Evolutionary conservation across 2,329 filamentous ascomycete genomes (phyloP).

Genomic region (Coniochaeta ligniaria): DNA sequence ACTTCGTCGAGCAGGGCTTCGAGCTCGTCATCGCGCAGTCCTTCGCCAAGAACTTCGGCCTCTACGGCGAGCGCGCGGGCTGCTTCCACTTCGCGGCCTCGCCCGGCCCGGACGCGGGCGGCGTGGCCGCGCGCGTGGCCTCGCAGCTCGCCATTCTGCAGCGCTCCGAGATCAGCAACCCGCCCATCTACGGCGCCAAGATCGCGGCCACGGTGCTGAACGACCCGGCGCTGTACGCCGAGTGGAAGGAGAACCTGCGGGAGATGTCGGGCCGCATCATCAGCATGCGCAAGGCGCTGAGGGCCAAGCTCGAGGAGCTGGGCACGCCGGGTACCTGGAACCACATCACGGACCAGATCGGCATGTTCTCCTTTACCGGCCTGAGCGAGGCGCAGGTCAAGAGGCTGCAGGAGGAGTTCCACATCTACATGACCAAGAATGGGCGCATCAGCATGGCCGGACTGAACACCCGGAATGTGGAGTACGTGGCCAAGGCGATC

Average conservation of each 20-base stretch:
- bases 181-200: conserved; percentile 86
- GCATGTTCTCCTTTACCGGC: conserved; percentile 97
- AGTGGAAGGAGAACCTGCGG: conserved; percentile 88
- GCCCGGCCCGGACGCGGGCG: conserved; percentile 58
- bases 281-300: conserved; percentile 75
- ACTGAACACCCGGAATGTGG: conserved; percentile 85
- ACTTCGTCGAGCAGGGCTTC: conserved; percentile 90
- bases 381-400: conserved; percentile 66
- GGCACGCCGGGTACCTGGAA: conserved; percentile 88
- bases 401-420: conserved; percentile 61
- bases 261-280: conserved; percentile 97
- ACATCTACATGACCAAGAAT: conserved; percentile 95
- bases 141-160: conserved; percentile 91
- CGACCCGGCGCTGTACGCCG: conserved; percentile 68
- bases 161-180: conserved; percentile 95
- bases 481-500: conserved; percentile 86
- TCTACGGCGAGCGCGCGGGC: conserved; percentile 93
- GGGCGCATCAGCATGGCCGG: conserved; percentile 97
- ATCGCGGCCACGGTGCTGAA: conserved; percentile 84
- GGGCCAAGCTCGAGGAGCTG: conserved; percentile 73
- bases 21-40: conserved; percentile 84
- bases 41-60: conserved; percentile 96
- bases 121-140: conserved; percentile 58
- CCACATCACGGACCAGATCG: conserved; percentile 97
- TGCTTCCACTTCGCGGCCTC: conserved; percentile 90